A percentile compares a stretch with the other conserved stretches of the same genome.
phyloP scores from a whole-genome alignment of 257 asterid genomes.

The Vinca minor region DNA sequence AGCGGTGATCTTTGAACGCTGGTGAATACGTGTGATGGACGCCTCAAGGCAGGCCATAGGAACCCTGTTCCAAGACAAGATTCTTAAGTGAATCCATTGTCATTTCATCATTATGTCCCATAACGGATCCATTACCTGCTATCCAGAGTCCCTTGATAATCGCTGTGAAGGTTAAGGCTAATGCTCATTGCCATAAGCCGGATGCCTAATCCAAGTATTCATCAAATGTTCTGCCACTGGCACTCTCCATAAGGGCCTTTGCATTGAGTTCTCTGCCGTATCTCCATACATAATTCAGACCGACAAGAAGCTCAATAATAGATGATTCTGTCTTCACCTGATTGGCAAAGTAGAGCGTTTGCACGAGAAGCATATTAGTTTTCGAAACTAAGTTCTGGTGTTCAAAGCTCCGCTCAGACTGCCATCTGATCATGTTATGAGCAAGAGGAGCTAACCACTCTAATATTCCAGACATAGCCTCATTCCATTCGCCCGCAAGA shows the following conservation, averaged over 20 bases:
- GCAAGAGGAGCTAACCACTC: constrained; percentile 93
- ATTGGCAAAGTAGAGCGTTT: constrained; percentile 48
- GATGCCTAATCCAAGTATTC: constrained; percentile 14
- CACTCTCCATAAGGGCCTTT: constrained; percentile 15
- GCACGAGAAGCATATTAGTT: constrained; percentile 71
- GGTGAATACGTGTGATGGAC: background rate
- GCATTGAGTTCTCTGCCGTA: constrained; percentile 22
- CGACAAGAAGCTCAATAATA: constrained; percentile 21
- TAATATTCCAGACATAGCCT: constrained; percentile 54
- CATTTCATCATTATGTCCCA: constrained; percentile 1
- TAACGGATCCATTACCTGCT: background rate
- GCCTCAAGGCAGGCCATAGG: background rate
- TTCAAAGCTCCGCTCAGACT: constrained; percentile 79
- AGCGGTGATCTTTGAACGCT: too few relatives aligned
- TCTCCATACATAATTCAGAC: constrained; percentile 23
- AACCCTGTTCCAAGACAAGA: background rate
- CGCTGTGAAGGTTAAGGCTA: background rate
- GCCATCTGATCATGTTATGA: constrained; percentile 89
- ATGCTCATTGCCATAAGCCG: background rate
- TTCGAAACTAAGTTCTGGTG: constrained; percentile 62
- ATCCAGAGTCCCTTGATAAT: too few relatives aligned
- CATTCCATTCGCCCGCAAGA: constrained; percentile 73
- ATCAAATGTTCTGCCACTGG: constrained; percentile 17
- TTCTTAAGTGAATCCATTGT: background rate
- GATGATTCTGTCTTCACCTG: constrained; percentile 22